Evolutionary conservation across 768 basidiomycete species (phyloP).

Genomic region (Cytidiella melzeri): DNA sequence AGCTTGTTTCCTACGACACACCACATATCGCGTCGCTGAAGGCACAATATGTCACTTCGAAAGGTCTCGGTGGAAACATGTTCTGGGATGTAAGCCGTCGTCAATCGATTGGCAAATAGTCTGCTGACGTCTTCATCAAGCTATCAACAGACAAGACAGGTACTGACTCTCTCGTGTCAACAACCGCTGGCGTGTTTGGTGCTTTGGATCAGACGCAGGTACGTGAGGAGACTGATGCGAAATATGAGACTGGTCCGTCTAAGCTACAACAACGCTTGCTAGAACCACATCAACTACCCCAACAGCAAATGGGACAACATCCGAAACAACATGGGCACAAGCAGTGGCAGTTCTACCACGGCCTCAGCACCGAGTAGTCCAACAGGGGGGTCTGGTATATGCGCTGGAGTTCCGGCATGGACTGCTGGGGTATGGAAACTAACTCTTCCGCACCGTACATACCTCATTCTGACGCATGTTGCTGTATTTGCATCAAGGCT

Average conservation of each 20-base stretch:
- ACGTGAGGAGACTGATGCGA: slow-evolving; percentile 13
- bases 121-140: too few species aligned
- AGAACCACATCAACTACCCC: slow-evolving; percentile 62
- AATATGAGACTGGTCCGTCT: too few species aligned
- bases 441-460: too few species aligned
- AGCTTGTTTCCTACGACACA: slow-evolving; percentile 74
- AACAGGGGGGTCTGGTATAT: slow-evolving; percentile 22
- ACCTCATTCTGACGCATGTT: too few species aligned
- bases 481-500: too few species aligned
- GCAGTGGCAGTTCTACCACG: slow-evolving; percentile 17
- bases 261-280: not conserved
- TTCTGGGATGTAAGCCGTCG: slow-evolving; percentile 51
- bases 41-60: slow-evolving; percentile 55
- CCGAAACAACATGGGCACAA: slow-evolving; percentile 49
- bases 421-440: slow-evolving; percentile 34
- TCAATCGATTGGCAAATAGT: too few species aligned
- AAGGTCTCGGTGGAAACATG: slow-evolving; percentile 64
- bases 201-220: slow-evolving; percentile 49
- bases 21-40: slow-evolving; percentile 63
- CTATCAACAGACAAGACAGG: slow-evolving; percentile 59
- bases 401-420: slow-evolving; percentile 46
- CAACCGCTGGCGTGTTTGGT: slow-evolving; percentile 41
- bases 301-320: slow-evolving; percentile 70
- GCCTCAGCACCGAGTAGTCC: slow-evolving; percentile 17
- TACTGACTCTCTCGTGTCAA: slow-evolving; percentile 50